Evolutionary conservation across 768 basidiomycete genomes (phyloP), one percentile per base, ranked within the genome.

Genomic region (Jaapia argillacea): DNA sequence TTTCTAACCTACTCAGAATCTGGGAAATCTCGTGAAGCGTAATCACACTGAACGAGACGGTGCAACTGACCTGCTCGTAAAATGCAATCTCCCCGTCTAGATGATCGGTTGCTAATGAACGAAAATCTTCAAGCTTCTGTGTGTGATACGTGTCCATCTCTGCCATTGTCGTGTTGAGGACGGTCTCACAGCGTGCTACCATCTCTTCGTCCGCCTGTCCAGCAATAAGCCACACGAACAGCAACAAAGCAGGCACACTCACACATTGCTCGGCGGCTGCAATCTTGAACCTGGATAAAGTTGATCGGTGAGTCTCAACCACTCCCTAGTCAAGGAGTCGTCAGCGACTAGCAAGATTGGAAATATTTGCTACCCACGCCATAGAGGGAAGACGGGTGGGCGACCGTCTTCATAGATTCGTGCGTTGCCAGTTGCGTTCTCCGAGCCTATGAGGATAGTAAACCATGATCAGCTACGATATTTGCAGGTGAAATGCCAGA

Each of bases 131-230:
- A 5, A 59, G 55, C 58, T 87, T 85, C 58, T 87, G 83, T 0
- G 65, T 60, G 55, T 88, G 85, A 51, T 88, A 85, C 1, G 72
- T 77, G 40, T 86, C 83, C 69, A 91, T 79, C 65, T 92, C 88
- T 1, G 89, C 85, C 78, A 89, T 81, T 2, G 88, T 90, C 6
- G 78, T 79, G 58, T 92, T 91, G 22, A 93, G 64, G 5, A 90
- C 85, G 0, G 89, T 91, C 61, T 93, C 89, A 57, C 85, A 90
- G 16, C 89, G 75, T 3, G 76, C 70, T 2, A 78, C 77, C 48
- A 81, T 62, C 14, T 83, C 79, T 39, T 81, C 78, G 51, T 81
- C 68, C 12, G 70, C 58, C 79, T 83, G 54, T 23, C 6, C n/a
- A 16, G 35, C 24, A 21, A 52, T 16, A 45, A 48, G 45, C 10